Conservation (phyloP, 352 stramenopile species). For the Phytophthora palmivora region DNA sequence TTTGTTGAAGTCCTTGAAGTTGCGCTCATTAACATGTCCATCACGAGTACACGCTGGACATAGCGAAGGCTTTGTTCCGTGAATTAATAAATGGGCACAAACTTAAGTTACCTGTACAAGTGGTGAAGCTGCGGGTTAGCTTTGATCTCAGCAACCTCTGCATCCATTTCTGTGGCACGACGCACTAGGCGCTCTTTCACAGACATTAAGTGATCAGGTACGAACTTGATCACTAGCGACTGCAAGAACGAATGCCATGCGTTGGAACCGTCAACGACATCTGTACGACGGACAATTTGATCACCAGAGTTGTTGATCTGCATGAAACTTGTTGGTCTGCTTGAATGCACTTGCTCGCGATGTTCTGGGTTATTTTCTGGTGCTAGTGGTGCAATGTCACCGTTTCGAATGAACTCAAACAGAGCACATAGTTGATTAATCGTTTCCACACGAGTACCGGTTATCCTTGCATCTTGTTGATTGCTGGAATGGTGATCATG, state of each 20-base stretch:
- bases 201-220: slow-evolving; percentile 62
- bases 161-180: slow-evolving; percentile 52
- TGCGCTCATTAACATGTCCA: neutral
- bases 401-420: slow-evolving; percentile 78
- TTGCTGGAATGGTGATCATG: slow-evolving; percentile 18
- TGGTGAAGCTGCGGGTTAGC: slow-evolving; percentile 69
- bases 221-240: slow-evolving; percentile 72
- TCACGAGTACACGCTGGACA: neutral
- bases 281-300: slow-evolving; percentile 34
- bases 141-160: slow-evolving; percentile 63
- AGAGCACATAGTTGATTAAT: slow-evolving; percentile 75
- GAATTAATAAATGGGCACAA: neutral
- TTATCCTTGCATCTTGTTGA: slow-evolving; percentile 16
- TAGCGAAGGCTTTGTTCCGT: no score
- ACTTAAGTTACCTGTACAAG: slow-evolving; percentile 57
- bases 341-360: slow-evolving; percentile 20
- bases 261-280: slow-evolving; percentile 48
- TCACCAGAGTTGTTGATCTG: slow-evolving; percentile 9
- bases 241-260: slow-evolving; percentile 72
- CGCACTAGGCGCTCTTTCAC: slow-evolving; percentile 72
- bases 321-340: slow-evolving; percentile 6
- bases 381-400: slow-evolving; percentile 48
- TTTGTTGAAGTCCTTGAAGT: neutral
- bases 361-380: slow-evolving; percentile 64
- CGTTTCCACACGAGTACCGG: slow-evolving; percentile 19